Evolutionary conservation across 2,329 filamentous ascomycete species (phyloP).

Genomic region (Byssochlamys sp.): DNA sequence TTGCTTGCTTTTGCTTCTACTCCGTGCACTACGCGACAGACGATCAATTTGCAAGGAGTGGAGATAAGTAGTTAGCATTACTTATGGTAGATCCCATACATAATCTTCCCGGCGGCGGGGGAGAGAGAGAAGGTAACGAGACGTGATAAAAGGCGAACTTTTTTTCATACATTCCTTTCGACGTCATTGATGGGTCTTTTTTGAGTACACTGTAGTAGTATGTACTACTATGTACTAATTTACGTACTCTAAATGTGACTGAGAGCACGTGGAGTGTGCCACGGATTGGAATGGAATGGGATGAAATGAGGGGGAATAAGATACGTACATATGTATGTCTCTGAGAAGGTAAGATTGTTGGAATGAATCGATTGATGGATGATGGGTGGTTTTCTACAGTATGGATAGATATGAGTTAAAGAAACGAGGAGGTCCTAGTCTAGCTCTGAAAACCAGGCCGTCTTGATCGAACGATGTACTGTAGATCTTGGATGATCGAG

Average conservation of each 20-base stretch:
- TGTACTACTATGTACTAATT: too few species aligned
- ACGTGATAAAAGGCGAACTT: neutral
- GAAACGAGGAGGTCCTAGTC: neutral
- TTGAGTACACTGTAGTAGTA: too few species aligned
- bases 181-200: neutral
- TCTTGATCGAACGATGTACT: neutral
- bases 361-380: neutral
- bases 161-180: neutral
- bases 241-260: too few species aligned
- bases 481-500: neutral
- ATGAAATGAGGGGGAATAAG: neutral
- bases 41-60: too few species aligned
- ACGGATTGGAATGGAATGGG: too few species aligned
- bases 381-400: neutral
- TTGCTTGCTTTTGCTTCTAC: neutral
- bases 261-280: neutral
- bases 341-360: neutral
- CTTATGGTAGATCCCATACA: neutral
- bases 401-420: too few species aligned
- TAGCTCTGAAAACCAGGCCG: neutral
- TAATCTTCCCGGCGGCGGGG: neutral
- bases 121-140: neutral
- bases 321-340: neutral
- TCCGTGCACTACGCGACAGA: too few species aligned
- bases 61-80: too few species aligned